Percentiles rank a stretch among this genome's conserved stretches.
phyloP scores from a whole-genome alignment of 179 eudicot genomes.

The Silene coronaria region DNA sequence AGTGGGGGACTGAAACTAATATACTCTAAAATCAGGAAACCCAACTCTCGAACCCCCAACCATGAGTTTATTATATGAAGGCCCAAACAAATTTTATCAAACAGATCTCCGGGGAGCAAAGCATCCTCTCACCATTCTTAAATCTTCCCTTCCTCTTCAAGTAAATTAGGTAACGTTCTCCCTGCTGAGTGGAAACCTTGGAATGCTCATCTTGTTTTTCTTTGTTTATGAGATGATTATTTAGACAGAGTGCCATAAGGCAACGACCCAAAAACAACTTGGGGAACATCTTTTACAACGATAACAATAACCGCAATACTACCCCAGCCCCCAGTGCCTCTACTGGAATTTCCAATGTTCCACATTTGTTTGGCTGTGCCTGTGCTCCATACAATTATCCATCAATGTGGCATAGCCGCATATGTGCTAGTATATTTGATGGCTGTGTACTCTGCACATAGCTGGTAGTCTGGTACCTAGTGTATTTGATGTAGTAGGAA shows the following conservation, averaged over 20 bases:
- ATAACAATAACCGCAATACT: background rate
- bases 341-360: too few relatives aligned
- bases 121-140: too few relatives aligned
- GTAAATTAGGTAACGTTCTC: background rate
- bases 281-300: background rate
- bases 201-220: background rate
- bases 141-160: too few relatives aligned
- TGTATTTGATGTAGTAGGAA: background rate
- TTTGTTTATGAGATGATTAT: background rate
- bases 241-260: too few relatives aligned
- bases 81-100: too few relatives aligned
- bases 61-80: too few relatives aligned
- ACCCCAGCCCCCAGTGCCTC: background rate
- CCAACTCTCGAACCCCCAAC: too few relatives aligned
- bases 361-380: too few relatives aligned
- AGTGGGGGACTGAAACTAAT: too few relatives aligned
- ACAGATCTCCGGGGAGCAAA: too few relatives aligned
- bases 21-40: too few relatives aligned
- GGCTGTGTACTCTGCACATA: background rate
- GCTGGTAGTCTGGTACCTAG: background rate
- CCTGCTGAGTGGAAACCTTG: background rate
- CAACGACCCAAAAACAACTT: background rate
- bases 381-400: background rate
- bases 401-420: background rate
- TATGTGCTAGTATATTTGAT: background rate